Percentiles rank a stretch among this genome's conserved stretches.
phyloP scores from a whole-genome alignment of 306 rosid genomes.

The Trifolium dubium region DNA sequence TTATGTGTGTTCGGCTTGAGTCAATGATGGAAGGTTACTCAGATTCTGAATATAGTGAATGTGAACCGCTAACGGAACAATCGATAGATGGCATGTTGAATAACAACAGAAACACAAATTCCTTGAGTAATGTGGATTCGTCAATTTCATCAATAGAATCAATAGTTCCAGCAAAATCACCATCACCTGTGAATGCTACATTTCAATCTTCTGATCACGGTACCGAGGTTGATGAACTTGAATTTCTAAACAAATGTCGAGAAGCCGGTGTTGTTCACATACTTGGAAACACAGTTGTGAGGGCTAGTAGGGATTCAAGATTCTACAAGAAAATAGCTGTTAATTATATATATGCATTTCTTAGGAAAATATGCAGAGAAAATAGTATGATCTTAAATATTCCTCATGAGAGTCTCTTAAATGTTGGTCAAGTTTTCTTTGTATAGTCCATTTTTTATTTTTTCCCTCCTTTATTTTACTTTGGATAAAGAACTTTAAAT shows the following conservation, averaged over 20 bases:
- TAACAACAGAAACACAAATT: slow-evolving; percentile 47
- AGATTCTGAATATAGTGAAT: slow-evolving; percentile 76
- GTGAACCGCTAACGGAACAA: slow-evolving; percentile 52
- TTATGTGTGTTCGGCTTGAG: slow-evolving; percentile 71
- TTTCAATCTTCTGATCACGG: slow-evolving; percentile 46
- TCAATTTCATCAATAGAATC: slow-evolving; percentile 68
- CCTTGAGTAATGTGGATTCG: slow-evolving; percentile 42
- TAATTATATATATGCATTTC: slow-evolving; percentile 86
- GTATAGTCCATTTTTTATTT: slow-evolving; percentile 46
- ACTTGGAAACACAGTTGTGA: slow-evolving; percentile 79
- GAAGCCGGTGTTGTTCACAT: slow-evolving; percentile 96
- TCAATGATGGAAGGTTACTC: slow-evolving; percentile 93
- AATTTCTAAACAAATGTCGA: slow-evolving; percentile 67
- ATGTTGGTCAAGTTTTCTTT: slow-evolving; percentile 89
- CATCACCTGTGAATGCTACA: slow-evolving; percentile 46
- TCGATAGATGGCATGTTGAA: slow-evolving; percentile 50
- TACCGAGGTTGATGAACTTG: slow-evolving; percentile 73
- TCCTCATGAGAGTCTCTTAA: slow-evolving; percentile 93
- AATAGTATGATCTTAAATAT: slow-evolving; percentile 90
- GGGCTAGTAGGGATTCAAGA: slow-evolving; percentile 73
- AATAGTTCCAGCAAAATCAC: slow-evolving; percentile 60
- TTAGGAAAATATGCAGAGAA: slow-evolving; percentile 90
- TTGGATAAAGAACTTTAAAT: slow-evolving; percentile 7
- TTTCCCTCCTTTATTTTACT: background rate
- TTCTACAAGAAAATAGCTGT: slow-evolving; percentile 76